Percentiles rank a stretch among this genome's conserved stretches.
Conservation (phyloP, 495 filamentous ascomycete species). For the Trichoderma virens region DNA sequence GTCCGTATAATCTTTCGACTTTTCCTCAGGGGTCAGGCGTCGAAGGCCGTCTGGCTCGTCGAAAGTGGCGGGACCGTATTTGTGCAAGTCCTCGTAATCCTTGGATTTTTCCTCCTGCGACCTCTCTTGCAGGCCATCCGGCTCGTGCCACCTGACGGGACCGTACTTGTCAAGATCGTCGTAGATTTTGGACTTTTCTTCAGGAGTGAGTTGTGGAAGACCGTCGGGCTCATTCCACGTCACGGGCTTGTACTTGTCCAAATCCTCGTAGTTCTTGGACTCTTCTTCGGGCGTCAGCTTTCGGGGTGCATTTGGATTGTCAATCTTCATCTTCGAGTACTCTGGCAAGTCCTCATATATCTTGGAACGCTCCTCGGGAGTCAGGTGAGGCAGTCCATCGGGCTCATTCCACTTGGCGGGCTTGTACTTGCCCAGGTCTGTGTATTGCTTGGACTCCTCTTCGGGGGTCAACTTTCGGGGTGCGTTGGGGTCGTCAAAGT, state of each 20-base stretch:
- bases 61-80: conserved; percentile 16
- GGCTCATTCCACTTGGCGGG: conserved; percentile 9
- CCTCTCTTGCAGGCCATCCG: conserved; percentile 10
- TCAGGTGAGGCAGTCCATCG: conserved; percentile 10
- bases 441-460: conserved; percentile 11
- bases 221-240: conserved; percentile 21
- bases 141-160: conserved; percentile 15
- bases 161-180: conserved; percentile 22
- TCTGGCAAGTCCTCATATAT: conserved; percentile 17
- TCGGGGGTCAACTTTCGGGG: conserved; percentile 10
- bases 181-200: conserved; percentile 13
- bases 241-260: conserved; percentile 20
- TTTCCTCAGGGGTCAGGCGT: conserved; percentile 9
- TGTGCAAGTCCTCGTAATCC: conserved; percentile 15
- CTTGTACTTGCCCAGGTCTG: conserved; percentile 14
- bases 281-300: conserved; percentile 8
- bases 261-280: conserved; percentile 19
- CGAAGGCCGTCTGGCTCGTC: conserved; percentile 18
- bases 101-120: conserved; percentile 2
- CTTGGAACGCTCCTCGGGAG: conserved; percentile 13
- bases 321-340: conserved; percentile 24
- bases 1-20: conserved; percentile 18
- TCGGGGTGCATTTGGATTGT: conserved; percentile 20
- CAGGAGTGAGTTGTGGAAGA: conserved; percentile 9
- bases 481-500: neutral